These are phyloP conservation scores for Turnera subulata DNA, from an alignment of 345 rosid genomes.

Conservation along the genomic window DNA sequence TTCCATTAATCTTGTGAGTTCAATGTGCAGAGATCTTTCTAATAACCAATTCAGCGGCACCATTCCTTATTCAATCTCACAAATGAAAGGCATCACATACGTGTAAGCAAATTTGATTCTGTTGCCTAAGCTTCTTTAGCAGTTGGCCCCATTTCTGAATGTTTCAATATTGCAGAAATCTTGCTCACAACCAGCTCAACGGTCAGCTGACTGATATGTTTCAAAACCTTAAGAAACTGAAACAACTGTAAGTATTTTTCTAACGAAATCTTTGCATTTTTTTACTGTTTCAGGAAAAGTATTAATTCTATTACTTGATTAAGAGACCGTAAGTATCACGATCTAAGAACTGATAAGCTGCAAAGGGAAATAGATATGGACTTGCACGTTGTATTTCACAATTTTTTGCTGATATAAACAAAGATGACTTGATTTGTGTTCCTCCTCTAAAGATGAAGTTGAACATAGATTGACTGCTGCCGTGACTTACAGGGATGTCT, in stretches of 20 bases:
- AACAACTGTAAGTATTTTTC: constrained; percentile 49
- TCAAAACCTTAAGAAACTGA: constrained; percentile 62
- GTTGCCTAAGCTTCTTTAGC: background rate
- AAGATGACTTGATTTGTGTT: background rate
- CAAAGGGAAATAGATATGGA: too few relatives aligned
- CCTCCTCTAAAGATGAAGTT: constrained; percentile 1
- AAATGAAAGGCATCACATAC: constrained; percentile 57
- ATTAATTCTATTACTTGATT: too few relatives aligned
- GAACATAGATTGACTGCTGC: constrained; percentile 13
- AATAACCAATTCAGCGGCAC: constrained; percentile 68
- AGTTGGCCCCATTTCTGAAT: constrained; percentile 2
- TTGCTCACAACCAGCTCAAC: constrained; percentile 62
- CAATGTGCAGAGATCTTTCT: constrained; percentile 72
- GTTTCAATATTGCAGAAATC: constrained; percentile 41
- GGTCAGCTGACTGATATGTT: constrained; percentile 89
- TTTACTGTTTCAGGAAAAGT: too few relatives aligned
- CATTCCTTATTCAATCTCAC: constrained; percentile 83
- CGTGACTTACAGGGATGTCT: constrained; percentile 66
- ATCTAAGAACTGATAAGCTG: too few relatives aligned
- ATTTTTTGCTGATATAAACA: background rate
- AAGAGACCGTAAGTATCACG: too few relatives aligned
- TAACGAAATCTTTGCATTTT: background rate
- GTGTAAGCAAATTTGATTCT: constrained; percentile 44
- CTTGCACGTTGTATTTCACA: background rate
- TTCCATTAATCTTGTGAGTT: constrained; percentile 12